These are phyloP conservation scores for Melanogaster broomeanus DNA, from an alignment of 768 basidiomycete genomes.

Conservation along the genomic window DNA sequence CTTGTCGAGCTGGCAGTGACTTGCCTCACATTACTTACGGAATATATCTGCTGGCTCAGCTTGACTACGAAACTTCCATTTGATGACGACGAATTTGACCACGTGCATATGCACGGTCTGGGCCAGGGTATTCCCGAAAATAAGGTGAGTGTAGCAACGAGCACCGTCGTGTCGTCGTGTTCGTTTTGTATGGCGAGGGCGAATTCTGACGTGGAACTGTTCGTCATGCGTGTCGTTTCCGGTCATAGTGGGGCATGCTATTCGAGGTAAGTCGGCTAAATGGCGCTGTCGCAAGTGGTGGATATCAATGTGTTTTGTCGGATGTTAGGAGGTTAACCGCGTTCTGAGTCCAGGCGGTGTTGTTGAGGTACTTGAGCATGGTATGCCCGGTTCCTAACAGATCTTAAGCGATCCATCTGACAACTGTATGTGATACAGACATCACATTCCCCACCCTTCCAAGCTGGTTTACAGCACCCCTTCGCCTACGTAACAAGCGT, in stretches of 20 bases:
- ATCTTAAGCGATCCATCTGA: not conserved
- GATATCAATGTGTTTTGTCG: slow-evolving; percentile 5
- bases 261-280: slow-evolving; percentile 51
- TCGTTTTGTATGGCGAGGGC: too few species aligned
- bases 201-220: slow-evolving; percentile 3
- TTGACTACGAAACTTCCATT: slow-evolving; percentile 77
- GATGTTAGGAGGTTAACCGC: slow-evolving; percentile 67
- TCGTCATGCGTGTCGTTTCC: not conserved
- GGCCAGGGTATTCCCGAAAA: slow-evolving; percentile 74
- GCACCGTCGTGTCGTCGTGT: not conserved
- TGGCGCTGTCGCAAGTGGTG: not conserved
- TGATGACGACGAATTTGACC: slow-evolving; percentile 81
- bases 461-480: slow-evolving; percentile 74
- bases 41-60: slow-evolving; percentile 36
- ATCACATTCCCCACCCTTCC: slow-evolving; percentile 76
- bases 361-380: slow-evolving; percentile 74
- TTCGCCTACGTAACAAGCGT: slow-evolving; percentile 53
- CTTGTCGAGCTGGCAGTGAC: not conserved
- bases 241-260: slow-evolving; percentile 59
- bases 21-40: not conserved
- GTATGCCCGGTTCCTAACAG: slow-evolving; percentile 35
- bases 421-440: slow-evolving; percentile 42
- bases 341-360: slow-evolving; percentile 70
- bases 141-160: slow-evolving; percentile 44
- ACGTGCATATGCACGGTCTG: slow-evolving; percentile 70